phyloP scores from a whole-genome alignment of 1,284 basidiomycete genomes.

The Taiwanofungus camphoratus region DNA sequence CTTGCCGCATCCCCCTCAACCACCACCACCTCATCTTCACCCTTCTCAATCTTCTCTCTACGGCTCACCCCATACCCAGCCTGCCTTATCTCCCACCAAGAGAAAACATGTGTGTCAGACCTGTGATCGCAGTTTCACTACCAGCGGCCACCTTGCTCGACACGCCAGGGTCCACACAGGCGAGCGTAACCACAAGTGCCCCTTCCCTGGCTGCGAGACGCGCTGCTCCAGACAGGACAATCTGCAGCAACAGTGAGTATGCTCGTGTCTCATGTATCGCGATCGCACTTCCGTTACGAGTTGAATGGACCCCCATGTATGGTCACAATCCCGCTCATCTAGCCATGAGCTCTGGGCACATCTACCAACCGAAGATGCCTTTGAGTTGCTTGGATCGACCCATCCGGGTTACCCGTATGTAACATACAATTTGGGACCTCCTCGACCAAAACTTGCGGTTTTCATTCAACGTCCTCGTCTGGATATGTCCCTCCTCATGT shows the following conservation, averaged over 20 bases:
- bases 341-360: no score
- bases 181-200: constrained; percentile 75
- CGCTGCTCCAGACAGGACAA: constrained; percentile 78
- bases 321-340: no score
- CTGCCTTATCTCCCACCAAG: constrained; percentile 15
- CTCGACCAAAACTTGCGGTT: no score
- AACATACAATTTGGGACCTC: no score
- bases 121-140: constrained; percentile 63
- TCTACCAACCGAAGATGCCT: no score
- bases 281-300: background rate
- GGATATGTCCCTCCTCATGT: no score
- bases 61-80: constrained; percentile 5
- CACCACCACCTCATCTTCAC: constrained; percentile 7
- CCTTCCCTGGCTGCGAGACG: constrained; percentile 78
- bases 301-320: no score
- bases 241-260: constrained; percentile 75
- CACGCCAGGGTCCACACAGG: constrained; percentile 81
- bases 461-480: no score
- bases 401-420: no score
- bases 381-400: no score
- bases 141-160: constrained; percentile 77
- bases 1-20: background rate
- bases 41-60: constrained; percentile 11
- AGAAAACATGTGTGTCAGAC: constrained; percentile 42
- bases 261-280: constrained; percentile 1